Evolutionary conservation across 768 basidiomycete genomes (phyloP), one percentile per base, ranked within the genome.

Genomic region (Mycena epipterygia): DNA sequence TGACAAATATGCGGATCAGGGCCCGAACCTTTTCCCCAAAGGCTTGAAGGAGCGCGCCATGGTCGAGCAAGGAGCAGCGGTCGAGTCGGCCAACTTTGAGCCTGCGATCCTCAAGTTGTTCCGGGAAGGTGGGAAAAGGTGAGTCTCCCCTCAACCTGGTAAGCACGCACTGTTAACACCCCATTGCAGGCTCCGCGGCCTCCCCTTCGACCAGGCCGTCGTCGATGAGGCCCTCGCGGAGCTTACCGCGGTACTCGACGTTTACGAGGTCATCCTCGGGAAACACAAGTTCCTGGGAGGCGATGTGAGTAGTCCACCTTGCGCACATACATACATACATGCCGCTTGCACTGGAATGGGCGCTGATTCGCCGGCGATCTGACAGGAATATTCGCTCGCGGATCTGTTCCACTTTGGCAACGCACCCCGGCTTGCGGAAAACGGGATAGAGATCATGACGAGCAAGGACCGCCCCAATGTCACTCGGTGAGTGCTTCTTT

Each of bases 221-320:
- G 74, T 76, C 23, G 76, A 83, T 16, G 76, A 80, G 57, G 73
- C 70, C 2, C 67, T 84, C 29, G 74, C 73, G 1, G 74, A 73
- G 21, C 74, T 87, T 21, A 79, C 78, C 2, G 73, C 71, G 6
- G 85, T 82, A 51, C 81, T 91, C 6, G 84, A 87, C 25, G 87
- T 75, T 8, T 91, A 90, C 71, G 85, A 91, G 12, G 74, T 71
- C 23, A 87, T 92, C 55, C 81, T 91, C 23, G 76, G 79, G 27
- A 89, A 87, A 75, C 84, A 86, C 33, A 77, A 81, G 39, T 91
- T 89, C 73, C 76, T 90, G 6, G 61, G 25, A 27, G 61, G 61
- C 48, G 61, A 63, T 63, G 61, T 63, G 49, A 52, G 61, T 58
- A 27, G 35, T 33, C 55, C 44, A 37, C 37, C 51, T 51, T 52